phyloP scores from a whole-genome alignment of 768 basidiomycete species.

The Hydnum rufescens region DNA sequence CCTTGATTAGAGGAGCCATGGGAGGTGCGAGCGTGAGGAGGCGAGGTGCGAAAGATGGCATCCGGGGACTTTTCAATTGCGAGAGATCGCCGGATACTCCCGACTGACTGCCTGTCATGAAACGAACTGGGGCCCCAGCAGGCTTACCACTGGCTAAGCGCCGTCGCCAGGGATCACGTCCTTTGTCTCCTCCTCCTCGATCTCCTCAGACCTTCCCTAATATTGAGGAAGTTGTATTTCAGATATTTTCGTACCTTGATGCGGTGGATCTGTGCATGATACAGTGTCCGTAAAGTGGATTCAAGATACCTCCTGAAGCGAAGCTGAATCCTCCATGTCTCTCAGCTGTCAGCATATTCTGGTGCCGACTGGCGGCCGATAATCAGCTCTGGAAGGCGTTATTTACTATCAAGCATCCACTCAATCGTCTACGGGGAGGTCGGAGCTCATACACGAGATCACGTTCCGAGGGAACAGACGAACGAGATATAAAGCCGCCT shows the following conservation, averaged over 20 bases:
- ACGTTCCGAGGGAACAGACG: neutral
- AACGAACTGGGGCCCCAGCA: too few relatives aligned
- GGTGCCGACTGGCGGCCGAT: neutral
- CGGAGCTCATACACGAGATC: neutral
- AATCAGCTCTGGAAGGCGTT: constrained; percentile 3
- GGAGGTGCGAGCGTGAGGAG: too few relatives aligned
- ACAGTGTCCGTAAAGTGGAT: neutral
- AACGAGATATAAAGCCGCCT: neutral
- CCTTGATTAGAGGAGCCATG: too few relatives aligned
- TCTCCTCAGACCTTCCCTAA: neutral
- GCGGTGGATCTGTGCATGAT: neutral
- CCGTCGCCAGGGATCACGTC: too few relatives aligned
- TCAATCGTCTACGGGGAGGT: neutral
- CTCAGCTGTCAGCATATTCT: neutral
- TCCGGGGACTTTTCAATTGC: too few relatives aligned
- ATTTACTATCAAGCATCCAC: neutral
- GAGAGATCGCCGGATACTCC: too few relatives aligned
- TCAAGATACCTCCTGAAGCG: neutral
- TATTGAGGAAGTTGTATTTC: neutral
- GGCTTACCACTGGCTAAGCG: too few relatives aligned
- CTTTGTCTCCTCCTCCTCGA: too few relatives aligned
- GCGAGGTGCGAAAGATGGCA: too few relatives aligned
- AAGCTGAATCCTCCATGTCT: neutral
- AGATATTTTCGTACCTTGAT: constrained; percentile 1
- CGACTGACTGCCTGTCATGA: too few relatives aligned